A percentile compares a stretch with the other conserved stretches of the same genome.
Conservation (phyloP, 2,329 filamentous ascomycete genomes). For the Cryphonectria japonica region DNA sequence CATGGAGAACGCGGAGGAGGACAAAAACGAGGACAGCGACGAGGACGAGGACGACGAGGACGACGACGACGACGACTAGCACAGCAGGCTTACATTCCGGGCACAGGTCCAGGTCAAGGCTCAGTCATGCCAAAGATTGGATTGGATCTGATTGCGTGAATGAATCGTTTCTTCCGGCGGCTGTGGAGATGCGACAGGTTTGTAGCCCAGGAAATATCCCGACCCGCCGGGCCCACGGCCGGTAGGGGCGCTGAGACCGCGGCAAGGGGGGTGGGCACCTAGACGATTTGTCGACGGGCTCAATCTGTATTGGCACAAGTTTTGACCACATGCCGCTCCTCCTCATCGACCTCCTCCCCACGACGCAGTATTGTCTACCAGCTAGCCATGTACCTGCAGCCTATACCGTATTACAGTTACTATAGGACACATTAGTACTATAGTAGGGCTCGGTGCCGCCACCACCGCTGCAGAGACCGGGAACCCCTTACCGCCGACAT, state of each 20-base stretch:
- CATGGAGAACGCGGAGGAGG: not conserved
- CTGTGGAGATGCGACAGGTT: not conserved
- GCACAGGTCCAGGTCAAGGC: not conserved
- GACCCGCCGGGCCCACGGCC: not conserved
- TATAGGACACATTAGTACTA: not conserved
- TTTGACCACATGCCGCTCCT: not conserved
- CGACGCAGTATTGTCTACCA: not conserved
- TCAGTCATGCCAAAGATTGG: not conserved
- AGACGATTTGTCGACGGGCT: conserved; percentile 10
- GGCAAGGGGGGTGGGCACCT: conserved; percentile 7
- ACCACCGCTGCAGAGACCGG: conserved; percentile 10
- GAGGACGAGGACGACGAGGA: not conserved
- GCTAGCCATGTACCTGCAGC: not conserved
- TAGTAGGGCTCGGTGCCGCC: conserved; percentile 1
- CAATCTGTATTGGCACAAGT: not conserved
- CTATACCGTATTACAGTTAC: not conserved
- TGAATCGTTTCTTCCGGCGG: not conserved
- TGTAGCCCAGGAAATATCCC: conserved; percentile 1
- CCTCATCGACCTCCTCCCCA: not conserved
- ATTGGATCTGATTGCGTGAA: not conserved
- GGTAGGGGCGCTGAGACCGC: not conserved
- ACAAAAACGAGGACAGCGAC: not conserved
- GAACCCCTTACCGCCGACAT: conserved; percentile 18
- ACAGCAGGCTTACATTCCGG: conserved; percentile 6
- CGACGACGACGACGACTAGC: not conserved